phyloP scores from a whole-genome alignment of 768 basidiomycete species.

The Neoboletus magnificus region DNA sequence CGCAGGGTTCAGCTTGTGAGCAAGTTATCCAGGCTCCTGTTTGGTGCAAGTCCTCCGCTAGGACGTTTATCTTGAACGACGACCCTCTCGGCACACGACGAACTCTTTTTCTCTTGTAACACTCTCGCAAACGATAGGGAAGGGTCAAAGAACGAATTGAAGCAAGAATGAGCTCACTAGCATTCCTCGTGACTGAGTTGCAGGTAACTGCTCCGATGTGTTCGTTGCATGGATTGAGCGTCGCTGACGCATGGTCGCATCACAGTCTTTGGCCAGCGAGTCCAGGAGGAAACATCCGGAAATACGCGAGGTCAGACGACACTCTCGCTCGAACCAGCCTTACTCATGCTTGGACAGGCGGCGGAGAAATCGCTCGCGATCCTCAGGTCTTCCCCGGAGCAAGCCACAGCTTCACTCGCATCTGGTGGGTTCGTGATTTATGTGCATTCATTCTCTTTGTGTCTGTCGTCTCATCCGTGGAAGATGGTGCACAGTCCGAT shows the following conservation, averaged over 20 bases:
- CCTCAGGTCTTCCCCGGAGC: slow-evolving; percentile 77
- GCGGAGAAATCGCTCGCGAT: slow-evolving; percentile 85
- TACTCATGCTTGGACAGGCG: slow-evolving; percentile 46
- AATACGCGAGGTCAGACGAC: slow-evolving; percentile 77
- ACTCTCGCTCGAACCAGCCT: background rate
- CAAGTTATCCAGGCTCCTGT: background rate
- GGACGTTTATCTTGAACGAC: background rate
- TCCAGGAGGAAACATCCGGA: slow-evolving; percentile 88
- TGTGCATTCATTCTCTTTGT: background rate
- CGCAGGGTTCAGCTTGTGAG: too few species aligned
- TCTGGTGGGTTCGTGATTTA: slow-evolving; percentile 51
- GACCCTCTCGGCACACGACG: background rate
- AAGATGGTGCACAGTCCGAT: slow-evolving; percentile 77
- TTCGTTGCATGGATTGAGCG: background rate
- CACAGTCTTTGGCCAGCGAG: slow-evolving; percentile 81
- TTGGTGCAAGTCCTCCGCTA: background rate
- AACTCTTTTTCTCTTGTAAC: background rate
- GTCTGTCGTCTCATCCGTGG: slow-evolving; percentile 9
- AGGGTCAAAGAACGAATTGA: background rate
- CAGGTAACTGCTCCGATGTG: slow-evolving; percentile 42
- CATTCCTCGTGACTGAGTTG: slow-evolving; percentile 70
- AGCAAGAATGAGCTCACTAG: slow-evolving; percentile 57
- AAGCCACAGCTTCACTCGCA: slow-evolving; percentile 67
- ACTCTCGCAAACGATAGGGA: background rate
- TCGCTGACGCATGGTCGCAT: slow-evolving; percentile 28